Evolutionary conservation across 2,329 filamentous ascomycete genomes (phyloP).

Genomic region (Hirsutella rhossiliensis): DNA sequence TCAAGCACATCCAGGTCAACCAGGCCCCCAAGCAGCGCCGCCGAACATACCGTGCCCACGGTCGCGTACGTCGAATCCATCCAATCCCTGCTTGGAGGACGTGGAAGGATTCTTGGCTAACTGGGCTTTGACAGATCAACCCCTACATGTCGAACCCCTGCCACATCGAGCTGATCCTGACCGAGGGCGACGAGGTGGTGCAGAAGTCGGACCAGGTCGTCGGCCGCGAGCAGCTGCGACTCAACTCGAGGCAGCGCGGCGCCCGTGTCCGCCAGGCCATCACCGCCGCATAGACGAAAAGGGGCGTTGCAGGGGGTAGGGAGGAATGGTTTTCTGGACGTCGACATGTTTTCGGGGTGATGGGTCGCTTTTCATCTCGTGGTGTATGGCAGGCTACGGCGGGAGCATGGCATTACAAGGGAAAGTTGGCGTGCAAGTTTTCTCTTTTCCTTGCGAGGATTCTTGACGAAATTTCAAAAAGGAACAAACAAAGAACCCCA

Average conservation of each 20-base stretch:
- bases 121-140: constrained; percentile 62
- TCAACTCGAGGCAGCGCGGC: constrained; percentile 90
- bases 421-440: constrained; percentile 21
- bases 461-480: constrained; percentile 22
- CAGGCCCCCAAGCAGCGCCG: constrained; percentile 99
- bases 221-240: constrained; percentile 51
- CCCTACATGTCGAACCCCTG: constrained; percentile 99
- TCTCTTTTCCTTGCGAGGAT: constrained; percentile 17
- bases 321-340: constrained; percentile 1
- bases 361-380: constrained; percentile 27
- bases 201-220: constrained; percentile 84
- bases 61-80: constrained; percentile 66
- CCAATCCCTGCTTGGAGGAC: background rate
- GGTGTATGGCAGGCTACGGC: constrained; percentile 26
- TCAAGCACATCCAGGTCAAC: constrained; percentile 99
- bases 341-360: constrained; percentile 7
- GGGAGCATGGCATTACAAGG: constrained; percentile 25
- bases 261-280: constrained; percentile 51
- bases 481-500: constrained; percentile 6
- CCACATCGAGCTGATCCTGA: constrained; percentile 99
- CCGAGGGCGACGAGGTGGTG: constrained; percentile 91
- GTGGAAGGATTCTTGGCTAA: background rate
- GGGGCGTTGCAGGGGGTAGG: background rate
- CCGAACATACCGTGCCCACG: constrained; percentile 99
- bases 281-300: constrained; percentile 43